Evolutionary conservation across 345 rosid genomes (phyloP), one percentile per base, ranked within the genome.

Genomic region (Ailanthus altissimus): DNA sequence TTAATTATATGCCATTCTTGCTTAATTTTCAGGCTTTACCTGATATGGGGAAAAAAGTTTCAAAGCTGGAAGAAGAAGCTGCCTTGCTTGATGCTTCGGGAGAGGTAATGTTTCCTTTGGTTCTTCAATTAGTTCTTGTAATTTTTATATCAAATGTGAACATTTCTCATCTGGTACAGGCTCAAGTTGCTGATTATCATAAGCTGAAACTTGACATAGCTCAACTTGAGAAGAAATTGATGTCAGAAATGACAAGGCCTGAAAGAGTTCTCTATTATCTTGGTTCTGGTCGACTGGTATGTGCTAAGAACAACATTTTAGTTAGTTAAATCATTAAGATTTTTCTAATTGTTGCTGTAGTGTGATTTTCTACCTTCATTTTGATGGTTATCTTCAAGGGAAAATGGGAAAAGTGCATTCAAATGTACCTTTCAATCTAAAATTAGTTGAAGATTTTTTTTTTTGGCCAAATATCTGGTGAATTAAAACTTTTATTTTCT

Each of bases 51-150:
- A 84, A 86, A 25, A 92, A 90, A 82, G 90, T 96, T 76, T 80
- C 89, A 13, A 87, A 92, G 80, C 89, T 96, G 81, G 99, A 96
- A 82, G 89, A 93, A 79, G 99, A 96, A 89, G 99, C 93, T 85
- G 92, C 93, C 54, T 79, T 73, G 74, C 95, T 93, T 70, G 89
- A 92, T 80, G 94, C 97, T 79, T 90, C 97, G 36, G 99, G 98
- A 84, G 93, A 95, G 94, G 99, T 93, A 79, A 72, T 74, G 32
- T 72, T 67, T 78, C 70, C 67, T 71, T 40, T 78, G 46, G 68
- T 68, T 38, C 62, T 70, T 78, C 36, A 66, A 54, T 67, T 46
- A 75, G 54, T 66, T 49, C 40, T 58, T 21, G 40, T 69, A 73
- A 63, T 54, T 66, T 83, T 74, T 40, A 20, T 20, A 26, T 20